Evolutionary conservation across 2,329 filamentous ascomycete species (phyloP).

Genomic region (Metarhizium brunneum): DNA sequence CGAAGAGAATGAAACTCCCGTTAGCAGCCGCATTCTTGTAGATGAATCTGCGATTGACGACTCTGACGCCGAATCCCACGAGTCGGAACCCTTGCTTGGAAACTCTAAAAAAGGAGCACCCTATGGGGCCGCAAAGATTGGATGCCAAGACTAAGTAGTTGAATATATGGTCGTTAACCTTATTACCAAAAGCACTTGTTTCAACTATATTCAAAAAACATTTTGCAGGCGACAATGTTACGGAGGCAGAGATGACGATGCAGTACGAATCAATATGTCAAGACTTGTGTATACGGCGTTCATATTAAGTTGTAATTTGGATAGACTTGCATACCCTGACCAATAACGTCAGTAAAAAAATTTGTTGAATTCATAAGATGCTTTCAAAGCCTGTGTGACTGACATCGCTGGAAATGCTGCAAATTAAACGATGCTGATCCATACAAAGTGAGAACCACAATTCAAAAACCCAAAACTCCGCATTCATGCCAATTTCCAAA

Average conservation of each 20-base stretch:
- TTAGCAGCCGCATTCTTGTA: conserved; percentile 12
- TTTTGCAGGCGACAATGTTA: too few species aligned
- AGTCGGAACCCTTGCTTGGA: conserved; percentile 11
- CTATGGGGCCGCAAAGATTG: background rate
- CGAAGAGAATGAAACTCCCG: conserved; percentile 17
- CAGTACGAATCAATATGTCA: background rate
- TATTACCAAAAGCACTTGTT: too few species aligned
- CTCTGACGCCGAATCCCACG: conserved; percentile 9
- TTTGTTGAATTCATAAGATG: background rate
- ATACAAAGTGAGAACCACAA: background rate
- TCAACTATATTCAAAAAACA: too few species aligned
- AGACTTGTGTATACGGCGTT: background rate
- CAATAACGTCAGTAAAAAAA: background rate
- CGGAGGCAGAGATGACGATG: too few species aligned
- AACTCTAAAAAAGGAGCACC: conserved; percentile 5
- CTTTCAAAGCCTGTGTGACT: background rate
- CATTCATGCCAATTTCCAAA: conserved; percentile 2
- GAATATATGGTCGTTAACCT: too few species aligned
- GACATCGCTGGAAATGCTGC: conserved; percentile 1
- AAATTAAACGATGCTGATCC: background rate
- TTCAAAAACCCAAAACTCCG: conserved; percentile 7
- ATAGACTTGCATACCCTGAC: background rate
- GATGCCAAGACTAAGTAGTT: background rate
- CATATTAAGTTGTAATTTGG: too few species aligned
- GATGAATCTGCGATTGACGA: conserved; percentile 16